phyloP scores from a whole-genome alignment of 495 filamentous ascomycete species.

The Amorphotheca resinae region DNA sequence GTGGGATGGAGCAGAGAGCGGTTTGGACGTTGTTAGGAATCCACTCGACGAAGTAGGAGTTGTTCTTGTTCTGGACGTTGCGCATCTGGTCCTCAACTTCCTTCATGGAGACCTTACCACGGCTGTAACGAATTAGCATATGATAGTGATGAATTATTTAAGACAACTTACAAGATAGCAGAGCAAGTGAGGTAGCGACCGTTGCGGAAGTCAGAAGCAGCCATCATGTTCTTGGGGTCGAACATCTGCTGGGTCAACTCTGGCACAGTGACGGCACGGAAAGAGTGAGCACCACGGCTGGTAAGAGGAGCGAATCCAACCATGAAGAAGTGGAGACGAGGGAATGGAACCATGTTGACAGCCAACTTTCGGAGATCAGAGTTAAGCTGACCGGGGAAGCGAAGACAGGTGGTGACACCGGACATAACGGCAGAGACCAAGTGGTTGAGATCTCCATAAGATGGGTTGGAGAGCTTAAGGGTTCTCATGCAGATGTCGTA shows the following conservation, averaged over 20 bases:
- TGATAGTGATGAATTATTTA: conserved; percentile 20
- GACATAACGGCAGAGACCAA: conserved; percentile 99
- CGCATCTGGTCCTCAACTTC: conserved; percentile 99
- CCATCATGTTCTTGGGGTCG: conserved; percentile 99
- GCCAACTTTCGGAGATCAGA: conserved; percentile 98
- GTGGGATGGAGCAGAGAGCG: conserved; percentile 97
- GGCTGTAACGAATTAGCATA: conserved; percentile 38
- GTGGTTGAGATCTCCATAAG: conserved; percentile 98
- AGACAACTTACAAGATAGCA: conserved; percentile 65
- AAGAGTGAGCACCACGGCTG: conserved; percentile 84
- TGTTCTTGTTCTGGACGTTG: conserved; percentile 99
- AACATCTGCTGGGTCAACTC: conserved; percentile 99
- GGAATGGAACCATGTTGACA: conserved; percentile 99
- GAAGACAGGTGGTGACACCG: conserved; percentile 94
- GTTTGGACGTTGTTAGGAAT: conserved; percentile 99
- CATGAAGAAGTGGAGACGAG: conserved; percentile 99
- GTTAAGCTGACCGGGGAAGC: conserved; percentile 99
- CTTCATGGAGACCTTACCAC: conserved; percentile 99
- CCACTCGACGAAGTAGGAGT: conserved; percentile 99
- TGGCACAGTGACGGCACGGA: conserved; percentile 94
- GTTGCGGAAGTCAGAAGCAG: conserved; percentile 98
- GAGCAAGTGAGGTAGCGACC: conserved; percentile 99
- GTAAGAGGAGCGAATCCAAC: conserved; percentile 98
- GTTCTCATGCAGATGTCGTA: conserved; percentile 99
- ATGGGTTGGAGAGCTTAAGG: conserved; percentile 94